Conservation (phyloP, 2,329 filamentous ascomycete species). For the Fusarium tanahbumbuense region DNA sequence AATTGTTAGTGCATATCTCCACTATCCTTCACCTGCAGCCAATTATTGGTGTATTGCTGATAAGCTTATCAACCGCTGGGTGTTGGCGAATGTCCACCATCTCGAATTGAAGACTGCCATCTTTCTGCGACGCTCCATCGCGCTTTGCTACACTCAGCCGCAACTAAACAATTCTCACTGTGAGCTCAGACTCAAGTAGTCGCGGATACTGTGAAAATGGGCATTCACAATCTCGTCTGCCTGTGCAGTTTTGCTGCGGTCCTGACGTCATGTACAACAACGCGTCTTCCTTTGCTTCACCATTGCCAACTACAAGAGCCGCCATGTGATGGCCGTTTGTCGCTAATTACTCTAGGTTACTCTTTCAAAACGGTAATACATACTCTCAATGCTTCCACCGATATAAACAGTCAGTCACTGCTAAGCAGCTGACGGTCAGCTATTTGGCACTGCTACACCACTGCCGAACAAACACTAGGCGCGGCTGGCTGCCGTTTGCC, state of each 20-base stretch:
- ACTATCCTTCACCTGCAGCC: accelerated
- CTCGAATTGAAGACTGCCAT: background rate
- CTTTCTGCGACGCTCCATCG: background rate
- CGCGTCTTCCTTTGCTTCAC: background rate
- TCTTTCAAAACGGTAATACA: background rate
- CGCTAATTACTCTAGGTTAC: too few relatives aligned
- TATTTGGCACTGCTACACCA: background rate
- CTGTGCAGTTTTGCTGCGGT: background rate
- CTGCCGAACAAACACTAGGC: background rate
- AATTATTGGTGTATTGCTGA: background rate
- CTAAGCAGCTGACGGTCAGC: background rate
- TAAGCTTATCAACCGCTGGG: background rate
- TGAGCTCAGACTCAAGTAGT: background rate
- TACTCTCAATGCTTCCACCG: background rate
- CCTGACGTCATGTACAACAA: background rate
- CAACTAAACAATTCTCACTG: background rate
- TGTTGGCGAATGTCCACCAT: background rate
- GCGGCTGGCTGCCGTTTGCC: background rate
- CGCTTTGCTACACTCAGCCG: background rate
- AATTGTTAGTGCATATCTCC: background rate
- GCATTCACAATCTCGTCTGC: background rate
- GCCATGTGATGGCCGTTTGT: background rate
- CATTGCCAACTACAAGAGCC: too few relatives aligned
- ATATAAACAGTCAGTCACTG: background rate
- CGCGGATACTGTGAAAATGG: background rate